phyloP scores from a whole-genome alignment of 2,329 filamentous ascomycete genomes.

The Sphaerulina vaccinii region DNA sequence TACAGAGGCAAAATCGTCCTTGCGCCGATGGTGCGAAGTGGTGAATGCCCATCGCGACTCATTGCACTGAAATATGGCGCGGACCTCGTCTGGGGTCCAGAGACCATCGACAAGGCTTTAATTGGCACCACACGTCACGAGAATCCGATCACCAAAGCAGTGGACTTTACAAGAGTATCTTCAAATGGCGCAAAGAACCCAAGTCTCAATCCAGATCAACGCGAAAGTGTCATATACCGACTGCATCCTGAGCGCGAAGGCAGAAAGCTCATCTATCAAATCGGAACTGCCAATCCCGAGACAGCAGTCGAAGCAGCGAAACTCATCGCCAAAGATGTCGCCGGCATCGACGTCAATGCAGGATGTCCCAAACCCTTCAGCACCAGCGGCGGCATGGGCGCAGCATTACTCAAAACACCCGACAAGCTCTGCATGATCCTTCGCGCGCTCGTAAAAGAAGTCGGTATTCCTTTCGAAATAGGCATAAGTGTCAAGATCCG shows the following conservation, averaged over 20 bases:
- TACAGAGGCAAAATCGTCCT: constrained; percentile 92
- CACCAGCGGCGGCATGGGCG: constrained; percentile 91
- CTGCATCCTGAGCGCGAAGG: constrained; percentile 76
- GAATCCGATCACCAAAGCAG: constrained; percentile 72
- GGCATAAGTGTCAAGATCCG: constrained; percentile 97
- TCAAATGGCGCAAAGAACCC: constrained; percentile 67
- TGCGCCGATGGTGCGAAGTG: constrained; percentile 87
- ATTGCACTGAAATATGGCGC: constrained; percentile 91
- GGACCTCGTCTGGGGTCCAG: constrained; percentile 92
- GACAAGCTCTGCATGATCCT: constrained; percentile 82
- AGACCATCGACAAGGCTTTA: constrained; percentile 88
- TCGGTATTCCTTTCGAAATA: constrained; percentile 75
- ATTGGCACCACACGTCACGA: constrained; percentile 79
- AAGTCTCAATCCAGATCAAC: constrained; percentile 50
- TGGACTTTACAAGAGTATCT: constrained; percentile 79
- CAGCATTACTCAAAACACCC: constrained; percentile 80
- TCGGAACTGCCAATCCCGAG: constrained; percentile 81
- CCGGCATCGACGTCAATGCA: constrained; percentile 94
- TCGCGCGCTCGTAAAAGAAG: constrained; percentile 73
- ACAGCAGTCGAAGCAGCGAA: constrained; percentile 80
- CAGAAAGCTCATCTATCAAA: constrained; percentile 78
- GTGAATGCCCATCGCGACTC: constrained; percentile 86
- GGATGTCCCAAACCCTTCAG: constrained; percentile 98
- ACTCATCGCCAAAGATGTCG: constrained; percentile 81
- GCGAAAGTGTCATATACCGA: constrained; percentile 73